A percentile compares a stretch with the other conserved stretches of the same genome.
phyloP scores from a whole-genome alignment of 345 rosid species.

The Hibiscus syriacus region DNA sequence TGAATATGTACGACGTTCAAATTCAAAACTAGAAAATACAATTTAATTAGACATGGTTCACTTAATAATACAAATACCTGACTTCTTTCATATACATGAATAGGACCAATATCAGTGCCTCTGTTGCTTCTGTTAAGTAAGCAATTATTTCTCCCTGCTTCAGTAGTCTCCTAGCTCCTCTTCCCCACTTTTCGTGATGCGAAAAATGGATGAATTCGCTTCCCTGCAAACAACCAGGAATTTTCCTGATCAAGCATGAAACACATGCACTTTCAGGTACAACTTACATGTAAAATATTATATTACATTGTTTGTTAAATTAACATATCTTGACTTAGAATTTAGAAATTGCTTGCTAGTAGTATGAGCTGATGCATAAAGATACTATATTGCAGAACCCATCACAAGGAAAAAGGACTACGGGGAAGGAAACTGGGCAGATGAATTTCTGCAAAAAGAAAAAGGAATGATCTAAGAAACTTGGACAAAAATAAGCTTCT shows the following conservation, averaged over 20 bases:
- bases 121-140: constrained; percentile 24
- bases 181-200: constrained; percentile 45
- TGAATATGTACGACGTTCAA: not conserved
- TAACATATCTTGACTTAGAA: not conserved
- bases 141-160: constrained; percentile 20
- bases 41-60: not conserved
- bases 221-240: constrained; percentile 58
- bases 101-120: constrained; percentile 48
- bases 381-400: not conserved
- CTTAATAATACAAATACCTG: constrained; percentile 36
- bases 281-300: not conserved
- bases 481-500: not conserved
- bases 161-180: constrained; percentile 36
- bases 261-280: constrained; percentile 8
- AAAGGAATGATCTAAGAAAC: not conserved
- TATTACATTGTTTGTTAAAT: not conserved
- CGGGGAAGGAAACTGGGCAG: not conserved
- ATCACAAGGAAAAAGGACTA: not conserved
- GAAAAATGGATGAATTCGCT: constrained; percentile 81
- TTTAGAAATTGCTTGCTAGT: not conserved
- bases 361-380: not conserved
- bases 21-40: not conserved
- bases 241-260: constrained; percentile 58
- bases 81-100: constrained; percentile 73
- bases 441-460: not conserved